phyloP scores from a whole-genome alignment of 1,284 basidiomycete species.

The Sutorius eximius region DNA sequence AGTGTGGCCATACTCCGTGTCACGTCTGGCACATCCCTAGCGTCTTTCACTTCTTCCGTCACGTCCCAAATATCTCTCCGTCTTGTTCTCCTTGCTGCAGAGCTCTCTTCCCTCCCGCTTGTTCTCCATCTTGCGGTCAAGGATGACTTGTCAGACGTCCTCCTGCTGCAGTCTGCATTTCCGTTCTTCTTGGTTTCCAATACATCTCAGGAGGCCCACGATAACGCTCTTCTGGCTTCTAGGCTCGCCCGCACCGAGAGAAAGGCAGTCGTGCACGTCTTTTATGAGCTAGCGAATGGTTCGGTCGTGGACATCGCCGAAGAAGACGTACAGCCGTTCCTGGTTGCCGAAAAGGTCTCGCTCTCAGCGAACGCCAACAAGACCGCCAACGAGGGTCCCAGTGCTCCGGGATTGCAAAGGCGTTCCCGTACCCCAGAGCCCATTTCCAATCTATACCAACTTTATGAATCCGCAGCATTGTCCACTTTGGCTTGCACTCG shows the following conservation, averaged over 20 bases:
- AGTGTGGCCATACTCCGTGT: constrained; percentile 52
- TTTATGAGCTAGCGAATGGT: constrained; percentile 47
- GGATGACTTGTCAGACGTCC: constrained; percentile 58
- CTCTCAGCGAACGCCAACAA: constrained; percentile 20
- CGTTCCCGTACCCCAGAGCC: constrained; percentile 7
- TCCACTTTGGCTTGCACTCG: constrained; percentile 63
- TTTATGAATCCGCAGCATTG: constrained; percentile 64
- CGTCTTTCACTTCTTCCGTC: constrained; percentile 46
- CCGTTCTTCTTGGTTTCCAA: constrained; percentile 65
- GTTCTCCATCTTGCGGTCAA: constrained; percentile 51
- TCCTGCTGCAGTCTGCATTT: constrained; percentile 56
- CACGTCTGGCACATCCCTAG: constrained; percentile 39
- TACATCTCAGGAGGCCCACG: constrained; percentile 66
- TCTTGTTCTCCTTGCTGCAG: constrained; percentile 47
- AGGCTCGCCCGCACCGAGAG: constrained; percentile 60
- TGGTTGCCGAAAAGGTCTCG: constrained; percentile 46
- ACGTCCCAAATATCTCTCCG: constrained; percentile 39
- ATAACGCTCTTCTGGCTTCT: constrained; percentile 71
- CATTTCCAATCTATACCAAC: constrained; percentile 42
- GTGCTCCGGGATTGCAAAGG: background rate
- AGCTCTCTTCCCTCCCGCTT: constrained; percentile 46
- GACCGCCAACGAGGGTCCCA: background rate
- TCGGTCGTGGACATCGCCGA: constrained; percentile 55
- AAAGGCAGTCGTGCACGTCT: constrained; percentile 79
- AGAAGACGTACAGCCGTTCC: constrained; percentile 57